A percentile compares a stretch with the other conserved stretches of the same genome.
These are phyloP conservation scores for Magnaporthiopsis rhizophila DNA, from an alignment of 2,329 filamentous ascomycete genomes.

Conservation along the genomic window DNA sequence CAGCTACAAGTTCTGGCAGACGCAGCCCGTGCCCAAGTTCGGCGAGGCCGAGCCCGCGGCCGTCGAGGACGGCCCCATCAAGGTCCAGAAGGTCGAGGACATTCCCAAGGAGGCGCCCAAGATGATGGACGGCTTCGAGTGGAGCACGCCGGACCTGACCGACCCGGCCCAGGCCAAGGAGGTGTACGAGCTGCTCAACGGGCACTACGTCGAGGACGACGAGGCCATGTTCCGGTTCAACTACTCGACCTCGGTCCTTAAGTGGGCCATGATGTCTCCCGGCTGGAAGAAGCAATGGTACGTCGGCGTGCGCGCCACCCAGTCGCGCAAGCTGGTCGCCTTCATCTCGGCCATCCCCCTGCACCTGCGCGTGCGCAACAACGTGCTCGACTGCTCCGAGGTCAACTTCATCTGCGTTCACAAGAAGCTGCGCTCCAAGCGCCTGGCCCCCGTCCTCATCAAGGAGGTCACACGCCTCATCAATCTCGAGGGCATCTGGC, in stretches of 20 bases:
- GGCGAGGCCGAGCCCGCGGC: constrained; percentile 47
- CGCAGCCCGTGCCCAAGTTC: constrained; percentile 88
- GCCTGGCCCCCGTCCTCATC: constrained; percentile 87
- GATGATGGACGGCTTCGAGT: constrained; percentile 81
- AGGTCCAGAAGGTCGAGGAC: constrained; percentile 67
- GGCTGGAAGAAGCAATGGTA: constrained; percentile 95
- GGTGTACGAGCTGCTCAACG: constrained; percentile 82
- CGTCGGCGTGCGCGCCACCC: constrained; percentile 78
- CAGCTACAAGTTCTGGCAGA: constrained; percentile 97
- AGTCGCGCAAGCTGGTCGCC: constrained; percentile 81
- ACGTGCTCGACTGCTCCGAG: constrained; percentile 70
- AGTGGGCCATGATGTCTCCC: constrained; percentile 91
- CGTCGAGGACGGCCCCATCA: constrained; percentile 74
- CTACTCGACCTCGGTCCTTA: constrained; percentile 81
- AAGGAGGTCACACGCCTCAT: constrained; percentile 94
- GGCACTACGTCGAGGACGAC: constrained; percentile 95
- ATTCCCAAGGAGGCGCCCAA: constrained; percentile 70
- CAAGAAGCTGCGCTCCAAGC: constrained; percentile 92
- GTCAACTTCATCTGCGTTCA: constrained; percentile 98
- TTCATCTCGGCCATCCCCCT: constrained; percentile 94
- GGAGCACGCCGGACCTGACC: constrained; percentile 82
- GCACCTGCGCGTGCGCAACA: constrained; percentile 69
- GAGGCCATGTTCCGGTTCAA: constrained; percentile 98
- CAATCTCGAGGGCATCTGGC: constrained; percentile 79
- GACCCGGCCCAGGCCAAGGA: constrained; percentile 75